These are phyloP conservation scores for Pleurotus eryngii DNA, from an alignment of 768 basidiomycete genomes.

Conservation along the genomic window DNA sequence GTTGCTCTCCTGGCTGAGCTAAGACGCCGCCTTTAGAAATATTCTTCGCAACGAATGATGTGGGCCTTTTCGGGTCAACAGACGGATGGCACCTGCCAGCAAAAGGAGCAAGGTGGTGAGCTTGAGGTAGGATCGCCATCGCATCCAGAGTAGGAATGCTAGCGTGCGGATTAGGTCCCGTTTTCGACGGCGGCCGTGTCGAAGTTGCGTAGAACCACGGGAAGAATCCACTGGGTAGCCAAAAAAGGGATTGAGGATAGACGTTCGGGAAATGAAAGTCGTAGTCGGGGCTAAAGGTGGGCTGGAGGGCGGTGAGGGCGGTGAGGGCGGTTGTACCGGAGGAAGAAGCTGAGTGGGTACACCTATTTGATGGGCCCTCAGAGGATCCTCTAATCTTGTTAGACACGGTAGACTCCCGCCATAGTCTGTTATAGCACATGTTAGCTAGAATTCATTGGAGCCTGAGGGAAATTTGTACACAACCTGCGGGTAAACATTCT, in stretches of 20 bases:
- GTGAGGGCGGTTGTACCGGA: conserved; percentile 2
- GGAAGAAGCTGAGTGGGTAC: conserved; percentile 2
- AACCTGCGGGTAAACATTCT: conserved; percentile 58
- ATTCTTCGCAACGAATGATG: background rate
- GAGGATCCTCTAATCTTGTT: conserved; percentile 47
- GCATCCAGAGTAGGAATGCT: conserved; percentile 59
- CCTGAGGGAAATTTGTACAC: conserved; percentile 8
- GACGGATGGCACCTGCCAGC: conserved; percentile 23
- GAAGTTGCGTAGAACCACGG: conserved; percentile 40
- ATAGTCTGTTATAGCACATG: conserved; percentile 46
- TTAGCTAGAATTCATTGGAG: conserved; percentile 10
- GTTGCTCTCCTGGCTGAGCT: too few relatives aligned
- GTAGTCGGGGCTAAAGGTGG: conserved; percentile 17
- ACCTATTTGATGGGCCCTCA: conserved; percentile 23
- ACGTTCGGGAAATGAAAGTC: conserved; percentile 48
- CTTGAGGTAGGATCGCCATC: conserved; percentile 50
- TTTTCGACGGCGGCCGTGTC: conserved; percentile 63
- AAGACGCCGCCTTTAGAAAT: background rate
- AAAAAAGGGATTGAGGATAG: conserved; percentile 68
- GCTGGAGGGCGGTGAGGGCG: conserved; percentile 14
- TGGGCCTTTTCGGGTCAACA: conserved; percentile 19
- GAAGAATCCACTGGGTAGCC: conserved; percentile 57
- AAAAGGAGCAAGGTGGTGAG: conserved; percentile 29
- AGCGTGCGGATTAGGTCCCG: conserved; percentile 67
- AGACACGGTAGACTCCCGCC: conserved; percentile 59